Percentiles rank a stretch among this genome's conserved stretches.
Conservation (phyloP, 164 flowering plant species). For the Kalanchoe fedtschenkoi region DNA sequence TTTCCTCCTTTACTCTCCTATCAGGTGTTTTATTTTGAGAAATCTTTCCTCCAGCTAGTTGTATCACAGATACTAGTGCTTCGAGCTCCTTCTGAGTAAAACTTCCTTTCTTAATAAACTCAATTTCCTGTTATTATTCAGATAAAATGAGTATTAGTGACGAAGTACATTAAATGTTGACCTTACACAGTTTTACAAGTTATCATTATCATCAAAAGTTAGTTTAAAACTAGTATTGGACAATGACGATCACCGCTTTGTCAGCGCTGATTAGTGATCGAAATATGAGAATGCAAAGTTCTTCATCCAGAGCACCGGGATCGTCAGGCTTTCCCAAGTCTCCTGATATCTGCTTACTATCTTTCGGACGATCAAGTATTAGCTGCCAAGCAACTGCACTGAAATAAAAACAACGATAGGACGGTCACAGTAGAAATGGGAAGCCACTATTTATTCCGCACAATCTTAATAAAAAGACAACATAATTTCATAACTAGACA, state of each 20-base stretch:
- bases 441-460: background rate
- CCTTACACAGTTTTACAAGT: no score
- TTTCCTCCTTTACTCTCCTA: conserved; percentile 31
- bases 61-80: conserved; percentile 60
- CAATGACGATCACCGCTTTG: conserved; percentile 38
- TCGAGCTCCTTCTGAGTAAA: conserved; percentile 71
- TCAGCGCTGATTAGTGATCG: conserved; percentile 68
- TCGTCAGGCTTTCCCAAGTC: conserved; percentile 15
- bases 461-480: background rate
- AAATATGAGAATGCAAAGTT: conserved; percentile 59
- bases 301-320: conserved; percentile 24
- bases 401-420: conserved; percentile 14
- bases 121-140: conserved; percentile 62
- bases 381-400: conserved; percentile 89
- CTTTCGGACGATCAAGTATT: conserved; percentile 38
- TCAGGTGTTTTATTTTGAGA: conserved; percentile 25
- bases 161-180: background rate
- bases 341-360: conserved; percentile 21
- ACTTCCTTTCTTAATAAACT: conserved; percentile 75
- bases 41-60: conserved; percentile 44
- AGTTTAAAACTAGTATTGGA: background rate
- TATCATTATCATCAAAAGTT: no score
- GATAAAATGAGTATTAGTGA: background rate
- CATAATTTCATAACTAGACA: background rate
- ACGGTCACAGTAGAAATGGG: background rate